Evolutionary conservation across 176 grass and related monocot species (phyloP).

Genomic region (Panicum miliaceum): DNA sequence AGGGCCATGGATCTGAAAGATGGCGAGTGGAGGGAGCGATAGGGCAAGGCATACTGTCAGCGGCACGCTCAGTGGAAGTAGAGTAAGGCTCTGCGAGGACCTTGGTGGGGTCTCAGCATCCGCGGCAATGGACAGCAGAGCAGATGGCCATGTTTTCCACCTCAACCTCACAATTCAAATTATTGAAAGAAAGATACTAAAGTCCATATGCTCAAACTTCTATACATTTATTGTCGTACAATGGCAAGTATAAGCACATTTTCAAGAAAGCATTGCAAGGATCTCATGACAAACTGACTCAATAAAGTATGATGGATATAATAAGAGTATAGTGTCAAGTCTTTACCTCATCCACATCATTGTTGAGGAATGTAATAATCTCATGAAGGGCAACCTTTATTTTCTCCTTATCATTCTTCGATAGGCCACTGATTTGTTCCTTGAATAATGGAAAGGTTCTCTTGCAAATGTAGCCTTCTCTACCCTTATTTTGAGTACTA

Average conservation of each 20-base stretch:
- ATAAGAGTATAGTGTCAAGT: neutral
- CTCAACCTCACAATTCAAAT: too few relatives aligned
- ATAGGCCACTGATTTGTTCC: conserved; percentile 22
- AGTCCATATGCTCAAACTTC: neutral
- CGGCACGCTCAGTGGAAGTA: too few relatives aligned
- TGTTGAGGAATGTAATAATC: neutral
- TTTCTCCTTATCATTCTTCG: conserved; percentile 22
- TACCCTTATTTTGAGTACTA: neutral
- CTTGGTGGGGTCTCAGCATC: too few relatives aligned
- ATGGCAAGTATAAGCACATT: too few relatives aligned
- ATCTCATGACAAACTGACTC: neutral
- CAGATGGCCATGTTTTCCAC: too few relatives aligned
- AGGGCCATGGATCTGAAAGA: too few relatives aligned
- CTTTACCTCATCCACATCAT: conserved; percentile 40
- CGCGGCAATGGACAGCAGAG: too few relatives aligned
- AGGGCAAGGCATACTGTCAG: too few relatives aligned
- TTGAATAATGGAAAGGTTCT: conserved; percentile 18
- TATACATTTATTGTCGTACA: too few relatives aligned
- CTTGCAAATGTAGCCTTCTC: neutral
- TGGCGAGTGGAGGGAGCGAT: too few relatives aligned
- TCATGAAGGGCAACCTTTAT: conserved; percentile 39
- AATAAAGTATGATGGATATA: neutral
- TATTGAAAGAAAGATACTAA: neutral
- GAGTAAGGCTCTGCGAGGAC: too few relatives aligned
- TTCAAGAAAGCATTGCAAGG: neutral